phyloP scores from a whole-genome alignment of 768 basidiomycete species.

The Lactarius indigo region DNA sequence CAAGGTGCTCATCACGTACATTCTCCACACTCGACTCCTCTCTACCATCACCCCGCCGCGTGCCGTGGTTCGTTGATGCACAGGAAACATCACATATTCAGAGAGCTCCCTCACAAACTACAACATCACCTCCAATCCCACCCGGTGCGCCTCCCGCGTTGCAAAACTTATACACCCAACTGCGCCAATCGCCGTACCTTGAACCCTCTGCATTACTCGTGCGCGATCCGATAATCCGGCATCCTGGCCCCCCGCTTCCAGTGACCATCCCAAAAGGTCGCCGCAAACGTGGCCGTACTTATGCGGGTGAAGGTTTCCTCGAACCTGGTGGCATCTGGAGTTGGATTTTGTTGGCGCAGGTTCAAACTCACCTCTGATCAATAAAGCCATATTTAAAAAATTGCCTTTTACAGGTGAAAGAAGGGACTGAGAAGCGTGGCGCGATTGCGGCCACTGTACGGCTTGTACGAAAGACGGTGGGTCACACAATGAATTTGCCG shows the following conservation, averaged over 20 bases:
- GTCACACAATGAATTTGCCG: slow-evolving; percentile 30
- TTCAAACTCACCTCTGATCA: slow-evolving; percentile 28
- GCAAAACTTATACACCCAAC: slow-evolving; percentile 52
- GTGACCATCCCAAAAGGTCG: slow-evolving; percentile 53
- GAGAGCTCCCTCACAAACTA: slow-evolving; percentile 28
- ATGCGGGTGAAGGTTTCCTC: slow-evolving; percentile 56
- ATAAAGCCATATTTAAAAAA: slow-evolving; percentile 5
- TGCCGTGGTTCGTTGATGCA: slow-evolving; percentile 70
- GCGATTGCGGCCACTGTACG: slow-evolving; percentile 73
- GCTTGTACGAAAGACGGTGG: slow-evolving; percentile 63
- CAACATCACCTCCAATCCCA: slow-evolving; percentile 43
- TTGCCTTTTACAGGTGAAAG: slow-evolving; percentile 53
- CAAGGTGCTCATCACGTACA: slow-evolving; percentile 3
- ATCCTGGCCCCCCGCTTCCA: slow-evolving; percentile 60
- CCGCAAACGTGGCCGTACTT: slow-evolving; percentile 63
- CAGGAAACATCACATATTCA: slow-evolving; percentile 28
- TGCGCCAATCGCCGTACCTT: slow-evolving; percentile 63
- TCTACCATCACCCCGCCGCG: background rate
- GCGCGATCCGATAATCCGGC: slow-evolving; percentile 45
- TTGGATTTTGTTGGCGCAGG: slow-evolving; percentile 76
- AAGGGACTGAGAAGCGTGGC: slow-evolving; percentile 77
- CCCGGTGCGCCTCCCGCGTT: slow-evolving; percentile 49
- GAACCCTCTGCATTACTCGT: slow-evolving; percentile 59
- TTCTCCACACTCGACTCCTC: slow-evolving; percentile 2
- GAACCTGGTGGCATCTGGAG: slow-evolving; percentile 63